Evolutionary conservation across 1,139 yeast species (phyloP), one percentile per base, ranked within the genome.

Genomic region (Hyphopichia buzzinii): DNA sequence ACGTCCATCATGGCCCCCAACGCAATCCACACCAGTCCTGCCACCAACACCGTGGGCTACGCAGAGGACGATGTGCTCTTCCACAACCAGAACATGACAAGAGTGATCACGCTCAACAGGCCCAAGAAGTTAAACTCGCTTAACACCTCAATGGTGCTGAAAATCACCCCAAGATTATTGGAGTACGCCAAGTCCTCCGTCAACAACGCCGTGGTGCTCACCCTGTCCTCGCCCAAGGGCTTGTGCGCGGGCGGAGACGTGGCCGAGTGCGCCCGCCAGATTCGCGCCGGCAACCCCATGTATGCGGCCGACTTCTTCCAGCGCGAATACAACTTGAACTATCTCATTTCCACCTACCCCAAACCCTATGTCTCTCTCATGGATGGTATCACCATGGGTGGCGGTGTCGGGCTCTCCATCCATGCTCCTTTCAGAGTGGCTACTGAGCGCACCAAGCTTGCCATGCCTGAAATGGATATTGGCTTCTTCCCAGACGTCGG

Each of bases 401-500:
- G 98, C 37, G 98, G 98, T 49, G 96, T 88, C 30, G 98, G 98
- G 3, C 68, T 92, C 38, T 74, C 92, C 0, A 83, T 87, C 30
- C 97, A 94, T 61, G 85, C 90, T n/a, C 95, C 97, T 3, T 90
- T 90, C 71, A 78, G 98, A 55, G 71, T 92, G 33, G 95, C 94
- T 10, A 87, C 96, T 26, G 97, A 92, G 53, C 77, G 77, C 52
- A 90, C 97, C 14, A 75, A 82, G 55, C 77, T 90, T 64, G 96
- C 97, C 42, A 94, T 92, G 98, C 98, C 98, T 4, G 98, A 92
- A 62, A 84, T 94, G 74, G 92, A 87, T 51, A 92, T 94, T 57
- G 99, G 99, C 0, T 88, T 90, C 59, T 86, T 87, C 67, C 96
- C 96, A 8, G 99, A 92, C 58, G 97, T 92, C 8, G 98, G 97